Evolutionary conservation across 768 basidiomycete species (phyloP), one percentile per base, ranked within the genome.

Genomic region (Naganishia vishniacii): DNA sequence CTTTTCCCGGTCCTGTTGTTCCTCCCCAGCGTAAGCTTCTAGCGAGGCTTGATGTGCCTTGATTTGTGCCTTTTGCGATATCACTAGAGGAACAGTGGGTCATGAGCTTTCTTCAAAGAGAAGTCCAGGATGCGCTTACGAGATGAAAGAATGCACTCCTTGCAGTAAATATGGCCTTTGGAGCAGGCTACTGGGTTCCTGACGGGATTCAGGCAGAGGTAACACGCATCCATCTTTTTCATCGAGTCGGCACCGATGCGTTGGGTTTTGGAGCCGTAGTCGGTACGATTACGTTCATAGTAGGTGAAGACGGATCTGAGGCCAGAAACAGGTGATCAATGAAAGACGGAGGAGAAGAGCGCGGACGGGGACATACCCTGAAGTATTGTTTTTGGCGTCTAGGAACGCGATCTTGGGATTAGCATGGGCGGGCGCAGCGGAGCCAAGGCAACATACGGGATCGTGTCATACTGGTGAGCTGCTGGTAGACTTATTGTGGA

Each of bases 81-180:
- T 68, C 12, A 78, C 65, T 66, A 26, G 3, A 15, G 15, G 3
- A 31, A 28, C 11, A 16, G 20, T 37, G 15, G 15, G 20, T 34
- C 2, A 16, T 41, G 13, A 26, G 29, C 7, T n/a, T 18, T 3
- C 49, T 16, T 5, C 1, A 41, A 23, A 16, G 32, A 53, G 18
- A 28, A 26, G 12, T n/a, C 4, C 1, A n/a, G 23, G 15, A 9
- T 1, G 2, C 9, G 56, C 65, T 51, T 25, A 66, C 65, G 83
- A 72, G 93, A 89, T 1, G 87, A 84, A 65, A 92, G 85, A 26
- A 87, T 87, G 71, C 95, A 98, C 79, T 97, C 94, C 74, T 88
- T 90, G 82, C 95, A 99, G 76, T 91, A 98, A 25, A 98, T 69
- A 77, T 98, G 95, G 0, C 95, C 95, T 56, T 88, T 83, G 23